Conservation (phyloP, 2,329 filamentous ascomycete species). For the Scedosporium aurantiacum region DNA sequence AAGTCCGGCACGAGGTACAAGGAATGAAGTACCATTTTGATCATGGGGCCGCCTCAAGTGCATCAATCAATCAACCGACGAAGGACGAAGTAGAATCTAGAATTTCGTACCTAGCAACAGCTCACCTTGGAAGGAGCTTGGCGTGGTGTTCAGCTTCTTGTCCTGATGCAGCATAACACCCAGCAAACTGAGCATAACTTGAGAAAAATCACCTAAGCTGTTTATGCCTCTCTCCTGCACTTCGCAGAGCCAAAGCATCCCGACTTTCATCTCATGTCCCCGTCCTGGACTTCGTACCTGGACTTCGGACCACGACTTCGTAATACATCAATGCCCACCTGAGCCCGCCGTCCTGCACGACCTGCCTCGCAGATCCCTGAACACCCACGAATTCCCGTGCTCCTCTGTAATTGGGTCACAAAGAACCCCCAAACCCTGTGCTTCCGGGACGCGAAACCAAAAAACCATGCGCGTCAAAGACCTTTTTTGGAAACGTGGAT, state of each 20-base stretch:
- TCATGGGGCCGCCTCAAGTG: too few relatives aligned
- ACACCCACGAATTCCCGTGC: not conserved
- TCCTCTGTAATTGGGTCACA: not conserved
- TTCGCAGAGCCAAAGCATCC: too few relatives aligned
- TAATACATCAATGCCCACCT: too few relatives aligned
- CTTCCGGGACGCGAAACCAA: not conserved
- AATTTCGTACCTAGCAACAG: too few relatives aligned
- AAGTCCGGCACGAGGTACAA: too few relatives aligned
- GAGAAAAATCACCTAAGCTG: too few relatives aligned
- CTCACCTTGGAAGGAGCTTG: not conserved
- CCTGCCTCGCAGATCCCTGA: too few relatives aligned
- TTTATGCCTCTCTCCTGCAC: too few relatives aligned
- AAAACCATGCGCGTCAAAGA: not conserved
- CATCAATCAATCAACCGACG: not conserved
- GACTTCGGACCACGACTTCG: too few relatives aligned
- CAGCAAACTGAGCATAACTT: not conserved
- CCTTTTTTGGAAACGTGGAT: not conserved
- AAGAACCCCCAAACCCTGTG: not conserved
- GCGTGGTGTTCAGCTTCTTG: not conserved
- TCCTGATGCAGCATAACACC: not conserved
- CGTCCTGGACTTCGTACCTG: not conserved
- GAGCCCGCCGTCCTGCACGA: too few relatives aligned
- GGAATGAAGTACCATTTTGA: too few relatives aligned
- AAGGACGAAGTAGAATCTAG: too few relatives aligned
- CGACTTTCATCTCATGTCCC: not conserved